These are phyloP conservation scores for Sphagnum fallax DNA, from an alignment of 228 moss, liverwort and hornwort genomes.

Conservation along the genomic window DNA sequence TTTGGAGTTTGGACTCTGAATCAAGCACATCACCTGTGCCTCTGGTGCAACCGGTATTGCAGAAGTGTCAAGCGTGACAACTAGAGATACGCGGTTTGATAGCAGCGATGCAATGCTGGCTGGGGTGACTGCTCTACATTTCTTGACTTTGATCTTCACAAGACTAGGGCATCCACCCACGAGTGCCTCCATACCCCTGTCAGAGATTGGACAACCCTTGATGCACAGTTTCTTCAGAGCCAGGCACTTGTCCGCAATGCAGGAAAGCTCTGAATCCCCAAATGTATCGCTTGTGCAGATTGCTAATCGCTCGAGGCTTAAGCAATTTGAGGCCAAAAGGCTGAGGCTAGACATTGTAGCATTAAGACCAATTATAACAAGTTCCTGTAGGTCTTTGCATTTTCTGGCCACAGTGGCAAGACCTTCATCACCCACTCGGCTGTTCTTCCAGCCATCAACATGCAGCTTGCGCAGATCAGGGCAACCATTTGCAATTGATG, in stretches of 20 bases:
- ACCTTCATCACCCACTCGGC: slow-evolving; percentile 88
- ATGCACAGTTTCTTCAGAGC: slow-evolving; percentile 94
- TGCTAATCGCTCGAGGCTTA: slow-evolving; percentile 77
- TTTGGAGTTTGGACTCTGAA: not conserved
- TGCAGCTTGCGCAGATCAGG: slow-evolving; percentile 77
- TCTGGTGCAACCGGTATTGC: slow-evolving; percentile 34
- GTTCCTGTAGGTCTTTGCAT: slow-evolving; percentile 79
- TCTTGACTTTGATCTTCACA: slow-evolving; percentile 97
- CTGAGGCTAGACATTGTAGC: slow-evolving; percentile 76
- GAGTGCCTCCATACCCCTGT: slow-evolving; percentile 89
- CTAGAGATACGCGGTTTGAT: slow-evolving; percentile 62
- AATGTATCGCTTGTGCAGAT: slow-evolving; percentile 96
- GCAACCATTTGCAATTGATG: slow-evolving; percentile 85
- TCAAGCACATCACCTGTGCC: slow-evolving; percentile 17
- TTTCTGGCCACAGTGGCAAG: slow-evolving; percentile 80
- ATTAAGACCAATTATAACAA: slow-evolving; percentile 89
- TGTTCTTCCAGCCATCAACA: slow-evolving; percentile 92
- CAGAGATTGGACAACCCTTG: slow-evolving; percentile 92
- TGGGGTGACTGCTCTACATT: slow-evolving; percentile 76
- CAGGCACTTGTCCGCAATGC: slow-evolving; percentile 76
- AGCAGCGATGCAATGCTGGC: slow-evolving; percentile 80
- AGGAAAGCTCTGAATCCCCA: slow-evolving; percentile 86
- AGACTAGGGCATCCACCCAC: slow-evolving; percentile 86
- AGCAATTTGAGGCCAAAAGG: slow-evolving; percentile 85
- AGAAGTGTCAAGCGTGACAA: slow-evolving; percentile 77